These are phyloP conservation scores for Raphanus sativus DNA, from an alignment of 345 rosid species.

Conservation along the genomic window DNA sequence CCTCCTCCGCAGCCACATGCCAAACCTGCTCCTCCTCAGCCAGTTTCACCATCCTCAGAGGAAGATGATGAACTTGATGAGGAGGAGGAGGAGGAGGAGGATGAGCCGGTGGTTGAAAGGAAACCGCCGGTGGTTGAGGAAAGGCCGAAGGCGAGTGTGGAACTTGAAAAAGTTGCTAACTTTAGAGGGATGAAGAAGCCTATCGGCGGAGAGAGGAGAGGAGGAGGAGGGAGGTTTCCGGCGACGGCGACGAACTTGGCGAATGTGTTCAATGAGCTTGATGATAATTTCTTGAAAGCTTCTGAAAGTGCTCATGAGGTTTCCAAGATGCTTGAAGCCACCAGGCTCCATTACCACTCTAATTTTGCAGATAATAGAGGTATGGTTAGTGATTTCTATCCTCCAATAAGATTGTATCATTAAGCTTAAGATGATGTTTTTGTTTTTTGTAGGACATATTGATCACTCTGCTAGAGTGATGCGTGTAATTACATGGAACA, in stretches of 20 bases:
- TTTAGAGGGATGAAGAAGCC: slow-evolving; percentile 45
- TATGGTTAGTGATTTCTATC: slow-evolving; percentile 21
- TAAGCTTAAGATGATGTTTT: not conserved
- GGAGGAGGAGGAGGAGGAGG: slow-evolving; percentile 30
- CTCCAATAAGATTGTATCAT: not conserved
- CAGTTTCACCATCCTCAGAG: slow-evolving; percentile 21
- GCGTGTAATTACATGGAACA: slow-evolving; percentile 97
- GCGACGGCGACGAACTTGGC: slow-evolving; percentile 40
- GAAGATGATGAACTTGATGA: slow-evolving; percentile 14
- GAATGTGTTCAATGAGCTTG: slow-evolving; percentile 62
- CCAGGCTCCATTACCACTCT: slow-evolving; percentile 95
- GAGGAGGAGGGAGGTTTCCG: slow-evolving; percentile 33
- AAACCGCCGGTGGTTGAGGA: slow-evolving; percentile 41
- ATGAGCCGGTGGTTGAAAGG: slow-evolving; percentile 32
- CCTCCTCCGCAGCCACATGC: slow-evolving; percentile 39
- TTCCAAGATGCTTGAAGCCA: slow-evolving; percentile 93
- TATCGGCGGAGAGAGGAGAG: slow-evolving; percentile 43
- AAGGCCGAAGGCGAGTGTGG: slow-evolving; percentile 38
- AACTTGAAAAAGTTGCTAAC: slow-evolving; percentile 37
- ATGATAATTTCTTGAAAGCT: slow-evolving; percentile 88
- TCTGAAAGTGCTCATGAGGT: slow-evolving; percentile 91
- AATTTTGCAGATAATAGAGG: slow-evolving; percentile 96
- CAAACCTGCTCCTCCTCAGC: slow-evolving; percentile 42
- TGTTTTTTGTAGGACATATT: slow-evolving; percentile 63
- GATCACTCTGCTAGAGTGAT: slow-evolving; percentile 92